Evolutionary conservation across 176 grass and related monocot genomes (phyloP).

Genomic region (Lolium rigidum): DNA sequence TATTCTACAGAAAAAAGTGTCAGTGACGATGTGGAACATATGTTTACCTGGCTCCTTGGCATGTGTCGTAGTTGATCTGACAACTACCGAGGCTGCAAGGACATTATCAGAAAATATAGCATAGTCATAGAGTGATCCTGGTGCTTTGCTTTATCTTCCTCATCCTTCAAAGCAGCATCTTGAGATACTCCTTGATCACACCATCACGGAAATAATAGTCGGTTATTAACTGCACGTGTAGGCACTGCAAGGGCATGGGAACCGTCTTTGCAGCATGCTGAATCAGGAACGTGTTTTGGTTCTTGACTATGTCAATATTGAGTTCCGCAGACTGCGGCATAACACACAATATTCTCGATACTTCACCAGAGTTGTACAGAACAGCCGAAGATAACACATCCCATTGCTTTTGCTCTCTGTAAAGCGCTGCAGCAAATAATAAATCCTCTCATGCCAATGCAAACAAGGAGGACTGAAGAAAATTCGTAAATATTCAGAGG

Average conservation of each 20-base stretch:
- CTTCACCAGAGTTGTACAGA: conserved; percentile 55
- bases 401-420: conserved; percentile 90
- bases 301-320: conserved; percentile 73
- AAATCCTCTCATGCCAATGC: conserved; percentile 19
- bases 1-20: too few relatives aligned
- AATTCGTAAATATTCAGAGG: conserved; percentile 35
- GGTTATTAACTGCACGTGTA: conserved; percentile 83
- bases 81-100: conserved; percentile 85
- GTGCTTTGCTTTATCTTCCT: conserved; percentile 67
- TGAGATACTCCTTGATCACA: conserved; percentile 32
- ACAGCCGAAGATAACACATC: conserved; percentile 68
- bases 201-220: conserved; percentile 80
- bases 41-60: conserved; percentile 89
- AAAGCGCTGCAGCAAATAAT: conserved; percentile 67
- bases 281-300: conserved; percentile 91
- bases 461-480: conserved; percentile 14
- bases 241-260: conserved; percentile 86
- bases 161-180: conserved; percentile 51
- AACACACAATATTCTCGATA: conserved; percentile 68
- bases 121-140: conserved; percentile 90
- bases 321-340: conserved; percentile 86
- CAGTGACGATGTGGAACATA: conserved; percentile 92
- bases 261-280: conserved; percentile 96
- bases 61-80: conserved; percentile 75
- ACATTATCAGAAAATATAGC: conserved; percentile 98